Evolutionary conservation across 1,284 basidiomycete species (phyloP).

Genomic region (Trametes hirsuta): DNA sequence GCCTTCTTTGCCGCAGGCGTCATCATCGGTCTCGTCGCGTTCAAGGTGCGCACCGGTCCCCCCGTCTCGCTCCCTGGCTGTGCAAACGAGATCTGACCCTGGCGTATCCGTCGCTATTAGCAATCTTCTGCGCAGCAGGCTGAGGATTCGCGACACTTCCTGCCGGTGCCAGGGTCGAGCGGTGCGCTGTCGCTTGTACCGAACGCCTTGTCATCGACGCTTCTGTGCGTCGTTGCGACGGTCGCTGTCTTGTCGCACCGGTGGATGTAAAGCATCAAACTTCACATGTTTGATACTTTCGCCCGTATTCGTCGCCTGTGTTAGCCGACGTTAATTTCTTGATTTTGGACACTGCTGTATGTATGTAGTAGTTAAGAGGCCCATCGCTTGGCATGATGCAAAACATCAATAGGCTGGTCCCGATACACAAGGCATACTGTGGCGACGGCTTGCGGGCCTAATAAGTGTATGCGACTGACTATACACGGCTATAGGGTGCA

Average conservation of each 20-base stretch:
- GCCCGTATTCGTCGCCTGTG: too few relatives aligned
- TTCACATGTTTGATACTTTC: too few relatives aligned
- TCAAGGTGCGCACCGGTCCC: conserved; percentile 62
- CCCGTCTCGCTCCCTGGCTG: neutral
- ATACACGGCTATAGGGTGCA: neutral
- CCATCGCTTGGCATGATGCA: too few relatives aligned
- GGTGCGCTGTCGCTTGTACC: conserved; percentile 14
- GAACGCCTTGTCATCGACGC: conserved; percentile 2
- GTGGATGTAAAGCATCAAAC: neutral
- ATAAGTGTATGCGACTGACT: neutral
- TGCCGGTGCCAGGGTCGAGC: conserved; percentile 62
- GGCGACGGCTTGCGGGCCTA: neutral
- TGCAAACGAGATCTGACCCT: conserved; percentile 4
- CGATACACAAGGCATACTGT: neutral
- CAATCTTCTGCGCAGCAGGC: conserved; percentile 59
- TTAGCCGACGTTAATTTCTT: too few relatives aligned
- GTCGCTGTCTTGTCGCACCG: conserved; percentile 3
- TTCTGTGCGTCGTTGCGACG: conserved; percentile 8
- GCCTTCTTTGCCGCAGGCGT: conserved; percentile 84
- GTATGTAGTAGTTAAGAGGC: too few relatives aligned
- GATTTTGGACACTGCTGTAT: too few relatives aligned
- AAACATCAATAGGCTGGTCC: too few relatives aligned
- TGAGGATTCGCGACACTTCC: conserved; percentile 54
- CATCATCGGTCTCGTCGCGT: conserved; percentile 82
- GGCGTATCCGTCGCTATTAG: conserved; percentile 36